Evolutionary conservation across 2,329 filamentous ascomycete species (phyloP).

Genomic region (Phialophora chinensis): DNA sequence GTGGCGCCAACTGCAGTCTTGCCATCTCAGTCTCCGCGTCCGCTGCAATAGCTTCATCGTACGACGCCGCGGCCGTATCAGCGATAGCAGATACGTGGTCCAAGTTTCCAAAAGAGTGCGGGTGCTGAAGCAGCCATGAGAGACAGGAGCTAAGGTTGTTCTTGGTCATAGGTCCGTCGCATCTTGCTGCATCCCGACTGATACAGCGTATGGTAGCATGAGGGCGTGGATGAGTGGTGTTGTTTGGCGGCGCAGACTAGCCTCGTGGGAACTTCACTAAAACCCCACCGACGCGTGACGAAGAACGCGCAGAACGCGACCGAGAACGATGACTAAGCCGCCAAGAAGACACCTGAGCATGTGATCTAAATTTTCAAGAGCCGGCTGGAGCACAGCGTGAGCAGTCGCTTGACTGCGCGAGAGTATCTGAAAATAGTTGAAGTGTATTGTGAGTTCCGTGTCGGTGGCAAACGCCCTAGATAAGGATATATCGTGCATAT

Average conservation of each 20-base stretch:
- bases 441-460: neutral
- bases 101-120: constrained; percentile 43
- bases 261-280: neutral
- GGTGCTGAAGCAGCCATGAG: constrained; percentile 52
- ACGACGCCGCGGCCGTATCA: constrained; percentile 14
- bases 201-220: neutral
- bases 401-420: neutral
- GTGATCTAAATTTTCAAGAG: constrained; percentile 9
- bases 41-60: constrained; percentile 24
- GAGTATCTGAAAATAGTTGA: neutral
- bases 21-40: constrained; percentile 47
- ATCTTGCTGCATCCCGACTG: constrained; percentile 23
- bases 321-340: neutral
- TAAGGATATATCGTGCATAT: neutral
- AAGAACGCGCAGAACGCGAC: constrained; percentile 3
- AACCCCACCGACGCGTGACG: constrained; percentile 18
- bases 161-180: constrained; percentile 53
- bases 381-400: neutral
- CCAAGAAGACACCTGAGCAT: constrained; percentile 8
- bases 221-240: neutral
- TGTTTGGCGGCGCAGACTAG: constrained; percentile 14
- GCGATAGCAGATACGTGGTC: constrained; percentile 32
- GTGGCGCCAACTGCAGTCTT: constrained; percentile 50
- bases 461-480: neutral
- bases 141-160: constrained; percentile 55